Conservation (phyloP, 1,139 yeast genomes). For the Debaryomyces psychrophilus region DNA sequence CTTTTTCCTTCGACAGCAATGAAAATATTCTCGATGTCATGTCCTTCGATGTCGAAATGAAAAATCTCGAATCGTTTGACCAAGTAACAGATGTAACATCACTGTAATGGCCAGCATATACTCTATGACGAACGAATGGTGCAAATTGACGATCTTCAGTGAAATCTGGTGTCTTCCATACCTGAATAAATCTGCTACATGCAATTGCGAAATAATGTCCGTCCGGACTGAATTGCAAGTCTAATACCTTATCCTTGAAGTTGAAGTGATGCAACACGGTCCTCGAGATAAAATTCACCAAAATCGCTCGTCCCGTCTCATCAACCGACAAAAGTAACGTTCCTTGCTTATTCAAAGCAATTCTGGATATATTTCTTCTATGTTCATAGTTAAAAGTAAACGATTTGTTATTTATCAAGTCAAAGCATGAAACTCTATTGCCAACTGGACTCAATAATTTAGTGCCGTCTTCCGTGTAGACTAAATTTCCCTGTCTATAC, state of each 20-base stretch:
- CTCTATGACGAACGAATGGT: slow-evolving; percentile 88
- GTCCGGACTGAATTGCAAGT: slow-evolving; percentile 83
- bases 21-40: slow-evolving; percentile 89
- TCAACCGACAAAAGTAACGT: slow-evolving; percentile 86
- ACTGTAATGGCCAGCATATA: slow-evolving; percentile 90
- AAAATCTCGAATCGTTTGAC: slow-evolving; percentile 89
- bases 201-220: slow-evolving; percentile 89
- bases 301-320: slow-evolving; percentile 88
- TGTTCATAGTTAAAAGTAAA: slow-evolving; percentile 93
- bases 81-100: slow-evolving; percentile 80
- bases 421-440: slow-evolving; percentile 87
- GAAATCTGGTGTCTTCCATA: slow-evolving; percentile 89
- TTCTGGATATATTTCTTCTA: slow-evolving; percentile 75
- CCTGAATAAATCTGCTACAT: slow-evolving; percentile 78
- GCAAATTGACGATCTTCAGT: slow-evolving; percentile 85
- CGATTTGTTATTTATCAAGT: slow-evolving; percentile 79
- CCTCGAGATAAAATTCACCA: slow-evolving; percentile 81
- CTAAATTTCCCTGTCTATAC: slow-evolving; percentile 84
- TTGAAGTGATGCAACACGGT: slow-evolving; percentile 95
- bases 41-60: slow-evolving; percentile 86
- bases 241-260: slow-evolving; percentile 77
- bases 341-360: slow-evolving; percentile 83
- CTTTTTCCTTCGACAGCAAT: slow-evolving; percentile 68
- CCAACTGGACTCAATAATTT: slow-evolving; percentile 90
- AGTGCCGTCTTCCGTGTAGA: slow-evolving; percentile 88